Conservation (phyloP, 2,329 filamentous ascomycete species). For the Teratosphaeria pseudoeucalypti region DNA sequence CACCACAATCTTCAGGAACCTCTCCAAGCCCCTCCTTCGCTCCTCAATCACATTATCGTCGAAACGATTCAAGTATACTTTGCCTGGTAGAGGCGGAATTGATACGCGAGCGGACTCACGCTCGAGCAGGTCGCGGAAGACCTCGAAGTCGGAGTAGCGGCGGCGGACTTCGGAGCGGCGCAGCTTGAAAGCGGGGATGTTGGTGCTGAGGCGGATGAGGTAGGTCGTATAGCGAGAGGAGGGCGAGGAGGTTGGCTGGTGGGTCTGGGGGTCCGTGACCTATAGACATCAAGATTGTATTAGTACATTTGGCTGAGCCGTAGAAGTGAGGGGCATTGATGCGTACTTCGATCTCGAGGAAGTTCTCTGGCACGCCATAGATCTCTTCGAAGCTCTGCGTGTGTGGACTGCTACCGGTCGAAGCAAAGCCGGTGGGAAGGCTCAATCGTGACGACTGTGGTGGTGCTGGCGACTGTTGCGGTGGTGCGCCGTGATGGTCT, state of each 20-base stretch:
- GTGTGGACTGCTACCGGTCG: constrained; percentile 19
- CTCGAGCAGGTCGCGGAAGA: constrained; percentile 96
- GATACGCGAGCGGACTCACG: constrained; percentile 88
- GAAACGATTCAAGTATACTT: constrained; percentile 97
- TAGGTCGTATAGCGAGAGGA: constrained; percentile 81
- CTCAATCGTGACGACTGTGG: constrained; percentile 5
- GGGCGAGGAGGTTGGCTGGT: constrained; percentile 61
- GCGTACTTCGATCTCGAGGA: constrained; percentile 86
- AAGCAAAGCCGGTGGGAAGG: constrained; percentile 24
- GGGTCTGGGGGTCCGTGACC: constrained; percentile 88
- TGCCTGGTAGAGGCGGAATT: constrained; percentile 89
- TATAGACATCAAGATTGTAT: constrained; percentile 26
- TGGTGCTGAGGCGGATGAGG: constrained; percentile 94
- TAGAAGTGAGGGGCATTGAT: background rate
- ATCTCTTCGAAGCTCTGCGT: constrained; percentile 94
- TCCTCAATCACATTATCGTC: constrained; percentile 98
- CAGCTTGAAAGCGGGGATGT: constrained; percentile 97
- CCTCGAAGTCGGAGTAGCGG: constrained; percentile 96
- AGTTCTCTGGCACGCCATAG: constrained; percentile 96
- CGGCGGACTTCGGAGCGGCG: constrained; percentile 74
- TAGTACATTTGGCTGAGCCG: constrained; percentile 10
- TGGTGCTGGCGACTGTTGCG: constrained; percentile 7
- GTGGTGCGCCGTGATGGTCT: constrained; percentile 2
- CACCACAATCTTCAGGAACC: constrained; percentile 95
- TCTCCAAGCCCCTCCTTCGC: constrained; percentile 77